Evolutionary conservation across 176 grass and related monocot genomes (phyloP).

Genomic region (Dactylis glomerata): DNA sequence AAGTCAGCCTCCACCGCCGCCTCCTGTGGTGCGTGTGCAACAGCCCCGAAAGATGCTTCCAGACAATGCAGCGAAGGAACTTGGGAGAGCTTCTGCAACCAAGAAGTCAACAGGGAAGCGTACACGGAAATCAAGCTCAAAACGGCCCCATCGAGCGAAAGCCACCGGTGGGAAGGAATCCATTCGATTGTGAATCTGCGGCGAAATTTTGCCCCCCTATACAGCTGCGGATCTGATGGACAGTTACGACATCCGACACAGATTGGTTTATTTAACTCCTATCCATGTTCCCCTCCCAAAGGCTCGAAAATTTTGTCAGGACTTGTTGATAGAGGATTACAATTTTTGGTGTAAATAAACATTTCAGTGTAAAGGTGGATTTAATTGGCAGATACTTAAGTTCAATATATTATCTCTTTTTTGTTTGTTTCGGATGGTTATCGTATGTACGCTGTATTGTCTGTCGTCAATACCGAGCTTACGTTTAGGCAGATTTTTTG

Average conservation of each 20-base stretch:
- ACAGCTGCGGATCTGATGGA: constrained; percentile 11
- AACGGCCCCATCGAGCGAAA: constrained; percentile 48
- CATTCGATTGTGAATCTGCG: constrained; percentile 42
- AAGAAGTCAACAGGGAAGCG: constrained; percentile 50
- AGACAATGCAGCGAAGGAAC: constrained; percentile 28
- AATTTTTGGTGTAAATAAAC: constrained; percentile 65
- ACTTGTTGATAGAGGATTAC: constrained; percentile 55
- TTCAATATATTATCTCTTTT: neutral
- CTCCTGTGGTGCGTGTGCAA: constrained; percentile 19
- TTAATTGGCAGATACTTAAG: neutral
- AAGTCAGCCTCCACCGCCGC: constrained; percentile 35
- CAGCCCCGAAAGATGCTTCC: constrained; percentile 40
- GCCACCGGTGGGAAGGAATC: constrained; percentile 29
- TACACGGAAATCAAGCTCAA: constrained; percentile 56
- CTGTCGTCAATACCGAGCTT: neutral
- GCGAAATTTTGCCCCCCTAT: constrained; percentile 29
- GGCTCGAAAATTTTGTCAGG: constrained; percentile 47
- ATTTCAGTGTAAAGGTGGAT: constrained; percentile 24
- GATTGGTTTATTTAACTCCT: constrained; percentile 40
- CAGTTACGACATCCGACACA: neutral
- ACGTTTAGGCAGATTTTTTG: neutral
- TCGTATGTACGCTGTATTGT: neutral
- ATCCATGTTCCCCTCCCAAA: constrained; percentile 27
- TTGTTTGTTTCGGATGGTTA: neutral
- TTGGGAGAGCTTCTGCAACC: constrained; percentile 33